These are phyloP conservation scores for Kwoniella pini DNA, from an alignment of 768 basidiomycete species.

Conservation along the genomic window DNA sequence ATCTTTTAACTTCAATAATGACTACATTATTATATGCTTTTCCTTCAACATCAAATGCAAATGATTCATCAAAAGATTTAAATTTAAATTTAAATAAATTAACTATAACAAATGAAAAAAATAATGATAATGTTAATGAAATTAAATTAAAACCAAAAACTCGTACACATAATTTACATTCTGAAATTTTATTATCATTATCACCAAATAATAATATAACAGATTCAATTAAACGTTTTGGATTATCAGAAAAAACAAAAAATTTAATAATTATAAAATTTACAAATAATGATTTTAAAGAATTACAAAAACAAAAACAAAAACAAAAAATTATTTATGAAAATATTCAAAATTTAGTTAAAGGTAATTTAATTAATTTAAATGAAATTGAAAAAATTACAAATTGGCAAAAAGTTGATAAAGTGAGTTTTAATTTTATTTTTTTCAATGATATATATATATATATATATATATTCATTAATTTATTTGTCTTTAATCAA, in stretches of 20 bases:
- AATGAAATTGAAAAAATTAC: constrained; percentile 58
- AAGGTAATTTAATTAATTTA: constrained; percentile 63
- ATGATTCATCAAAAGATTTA: constrained; percentile 63
- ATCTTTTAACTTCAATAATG: constrained; percentile 79
- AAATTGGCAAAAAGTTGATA: constrained; percentile 73
- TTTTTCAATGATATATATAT: too few species aligned
- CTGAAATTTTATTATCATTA: constrained; percentile 83
- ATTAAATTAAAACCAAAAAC: constrained; percentile 58
- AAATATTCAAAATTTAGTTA: constrained; percentile 64
- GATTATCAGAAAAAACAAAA: constrained; percentile 68
- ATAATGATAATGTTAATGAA: background rate
- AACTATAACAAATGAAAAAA: too few species aligned
- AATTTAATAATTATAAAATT: constrained; percentile 75
- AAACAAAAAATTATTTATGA: constrained; percentile 53
- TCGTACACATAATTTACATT: constrained; percentile 83
- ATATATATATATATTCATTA: too few species aligned
- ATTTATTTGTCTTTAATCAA: too few species aligned
- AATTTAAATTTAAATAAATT: background rate
- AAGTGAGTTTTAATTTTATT: constrained; percentile 61
- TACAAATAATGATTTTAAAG: constrained; percentile 54
- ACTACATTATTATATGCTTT: constrained; percentile 26
- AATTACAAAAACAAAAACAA: too few species aligned
- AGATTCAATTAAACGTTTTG: constrained; percentile 82
- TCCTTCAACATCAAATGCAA: constrained; percentile 2
- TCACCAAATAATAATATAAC: constrained; percentile 89